Evolutionary conservation across 306 rosid genomes (phyloP).

Genomic region (Sindora glabra): DNA sequence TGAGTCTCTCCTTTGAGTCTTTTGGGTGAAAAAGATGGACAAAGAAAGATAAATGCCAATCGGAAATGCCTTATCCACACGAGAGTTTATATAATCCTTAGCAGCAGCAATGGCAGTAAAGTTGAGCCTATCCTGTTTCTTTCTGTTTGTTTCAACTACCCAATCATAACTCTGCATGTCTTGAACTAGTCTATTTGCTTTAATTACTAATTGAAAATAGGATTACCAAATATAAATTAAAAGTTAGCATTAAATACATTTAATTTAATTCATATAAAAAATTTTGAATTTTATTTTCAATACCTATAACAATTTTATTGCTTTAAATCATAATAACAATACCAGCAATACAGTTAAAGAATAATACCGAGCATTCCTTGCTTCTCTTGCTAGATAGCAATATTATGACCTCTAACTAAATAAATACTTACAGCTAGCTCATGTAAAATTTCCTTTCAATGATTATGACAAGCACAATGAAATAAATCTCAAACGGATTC

Average conservation of each 20-base stretch:
- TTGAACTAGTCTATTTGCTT: background rate
- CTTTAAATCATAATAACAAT: no score
- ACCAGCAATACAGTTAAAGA: no score
- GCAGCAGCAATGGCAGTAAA: background rate
- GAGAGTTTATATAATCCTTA: background rate
- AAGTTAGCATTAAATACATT: no score
- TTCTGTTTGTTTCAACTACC: background rate
- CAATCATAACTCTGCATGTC: background rate
- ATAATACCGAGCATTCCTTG: background rate
- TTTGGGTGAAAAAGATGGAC: background rate
- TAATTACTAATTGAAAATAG: no score
- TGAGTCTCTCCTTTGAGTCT: background rate
- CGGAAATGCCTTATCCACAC: background rate
- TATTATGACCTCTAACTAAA: background rate
- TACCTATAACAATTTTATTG: no score
- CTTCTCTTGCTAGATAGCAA: conserved; percentile 1
- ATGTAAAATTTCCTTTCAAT: conserved; percentile 11
- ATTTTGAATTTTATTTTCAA: no score
- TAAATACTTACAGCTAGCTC: background rate
- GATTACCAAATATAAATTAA: no score
- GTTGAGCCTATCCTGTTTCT: background rate
- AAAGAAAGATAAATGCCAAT: background rate
- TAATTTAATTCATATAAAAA: no score
- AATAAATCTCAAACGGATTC: conserved; percentile 26
- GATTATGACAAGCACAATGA: conserved; percentile 42